Conservation (phyloP, 148 eudicot genomes). For the Vaccinium myrtillus region DNA sequence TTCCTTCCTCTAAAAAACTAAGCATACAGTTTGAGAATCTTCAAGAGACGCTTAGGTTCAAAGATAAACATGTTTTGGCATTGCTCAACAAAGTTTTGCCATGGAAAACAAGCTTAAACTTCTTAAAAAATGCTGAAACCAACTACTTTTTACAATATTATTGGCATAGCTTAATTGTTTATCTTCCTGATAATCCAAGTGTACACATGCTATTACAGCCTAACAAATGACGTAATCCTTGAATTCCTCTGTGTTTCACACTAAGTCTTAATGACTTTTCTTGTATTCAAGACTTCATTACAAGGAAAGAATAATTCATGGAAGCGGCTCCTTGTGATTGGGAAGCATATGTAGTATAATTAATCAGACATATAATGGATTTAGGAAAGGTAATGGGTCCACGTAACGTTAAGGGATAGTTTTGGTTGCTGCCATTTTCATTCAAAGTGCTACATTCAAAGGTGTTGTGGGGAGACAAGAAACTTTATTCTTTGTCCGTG, state of each 20-base stretch:
- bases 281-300: neutral
- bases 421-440: neutral
- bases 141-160: neutral
- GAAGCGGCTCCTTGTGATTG: neutral
- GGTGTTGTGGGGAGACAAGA: neutral
- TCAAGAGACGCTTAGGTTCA: too few species aligned
- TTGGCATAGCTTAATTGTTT: neutral
- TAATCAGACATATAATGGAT: neutral
- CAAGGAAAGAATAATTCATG: neutral
- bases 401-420: neutral
- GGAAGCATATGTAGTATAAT: neutral
- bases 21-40: neutral
- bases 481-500: neutral
- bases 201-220: neutral
- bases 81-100: neutral
- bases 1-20: neutral
- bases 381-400: neutral
- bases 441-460: neutral
- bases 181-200: neutral
- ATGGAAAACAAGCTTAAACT: neutral
- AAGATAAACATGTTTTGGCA: neutral
- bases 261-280: neutral
- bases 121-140: neutral
- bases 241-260: neutral
- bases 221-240: neutral